phyloP scores from a whole-genome alignment of 2,329 filamentous ascomycete genomes.

The Monilinia aucupariae region DNA sequence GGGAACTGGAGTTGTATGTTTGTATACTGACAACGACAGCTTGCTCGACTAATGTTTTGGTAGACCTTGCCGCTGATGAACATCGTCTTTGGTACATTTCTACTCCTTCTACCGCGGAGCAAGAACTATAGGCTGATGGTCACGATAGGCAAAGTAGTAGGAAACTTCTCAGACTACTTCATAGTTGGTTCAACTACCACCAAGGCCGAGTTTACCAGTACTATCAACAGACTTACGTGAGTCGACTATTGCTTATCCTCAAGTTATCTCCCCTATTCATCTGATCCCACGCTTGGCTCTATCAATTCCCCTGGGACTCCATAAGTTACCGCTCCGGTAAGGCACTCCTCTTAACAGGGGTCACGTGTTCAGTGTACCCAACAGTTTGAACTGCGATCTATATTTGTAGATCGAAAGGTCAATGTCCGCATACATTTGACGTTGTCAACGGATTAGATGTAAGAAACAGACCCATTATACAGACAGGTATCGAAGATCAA shows the following conservation, averaged over 20 bases:
- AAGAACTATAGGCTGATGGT: background rate
- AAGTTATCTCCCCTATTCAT: background rate
- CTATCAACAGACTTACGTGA: conserved; percentile 44
- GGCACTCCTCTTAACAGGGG: background rate
- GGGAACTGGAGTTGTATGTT: conserved; percentile 28
- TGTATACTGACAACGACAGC: background rate
- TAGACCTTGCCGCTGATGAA: conserved; percentile 56
- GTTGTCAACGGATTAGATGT: background rate
- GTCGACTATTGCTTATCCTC: conserved; percentile 18
- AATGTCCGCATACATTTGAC: background rate
- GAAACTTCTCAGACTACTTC: conserved; percentile 30
- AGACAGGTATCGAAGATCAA: background rate
- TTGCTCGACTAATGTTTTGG: background rate
- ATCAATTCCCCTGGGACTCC: background rate
- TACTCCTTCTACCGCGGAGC: background rate
- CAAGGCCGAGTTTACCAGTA: conserved; percentile 39
- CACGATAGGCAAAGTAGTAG: conserved; percentile 32
- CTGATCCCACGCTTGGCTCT: no score
- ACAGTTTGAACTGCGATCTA: background rate
- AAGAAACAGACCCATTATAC: background rate
- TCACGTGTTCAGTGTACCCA: background rate
- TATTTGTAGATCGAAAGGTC: background rate
- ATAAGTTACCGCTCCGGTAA: background rate
- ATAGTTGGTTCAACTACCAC: conserved; percentile 35
- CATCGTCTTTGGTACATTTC: conserved; percentile 47